These are phyloP conservation scores for Asterophora parasitica DNA, from an alignment of 768 basidiomycete genomes.

Conservation along the genomic window DNA sequence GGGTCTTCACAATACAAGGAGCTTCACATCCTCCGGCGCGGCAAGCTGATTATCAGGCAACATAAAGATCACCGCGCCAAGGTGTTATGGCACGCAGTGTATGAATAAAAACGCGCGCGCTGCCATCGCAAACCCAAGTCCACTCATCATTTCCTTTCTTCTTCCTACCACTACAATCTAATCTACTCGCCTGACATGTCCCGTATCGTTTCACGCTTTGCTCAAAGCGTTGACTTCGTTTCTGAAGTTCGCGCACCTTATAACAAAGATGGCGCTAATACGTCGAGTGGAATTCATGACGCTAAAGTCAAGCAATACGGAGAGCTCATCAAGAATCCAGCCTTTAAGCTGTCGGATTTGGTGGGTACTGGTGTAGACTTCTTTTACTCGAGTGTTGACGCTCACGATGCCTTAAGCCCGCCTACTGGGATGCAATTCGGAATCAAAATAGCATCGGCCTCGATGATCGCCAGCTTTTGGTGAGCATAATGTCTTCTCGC, in stretches of 20 bases:
- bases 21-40: constrained; percentile 13
- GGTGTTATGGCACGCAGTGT: constrained; percentile 1
- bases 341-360: constrained; percentile 23
- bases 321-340: constrained; percentile 25
- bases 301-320: constrained; percentile 24
- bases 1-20: constrained; percentile 6
- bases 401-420: constrained; percentile 31
- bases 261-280: constrained; percentile 29
- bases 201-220: constrained; percentile 3
- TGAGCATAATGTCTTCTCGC: constrained; percentile 22
- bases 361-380: constrained; percentile 19
- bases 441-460: constrained; percentile 35
- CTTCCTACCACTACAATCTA: constrained; percentile 16
- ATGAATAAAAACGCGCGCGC: constrained; percentile 7
- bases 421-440: constrained; percentile 42
- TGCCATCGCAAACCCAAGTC: background rate
- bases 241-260: constrained; percentile 24
- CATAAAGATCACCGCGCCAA: background rate
- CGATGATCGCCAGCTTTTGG: constrained; percentile 61
- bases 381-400: background rate
- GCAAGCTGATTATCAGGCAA: constrained; percentile 6
- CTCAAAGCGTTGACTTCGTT: constrained; percentile 21
- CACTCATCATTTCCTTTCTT: constrained; percentile 6
- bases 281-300: constrained; percentile 18
- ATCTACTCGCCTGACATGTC: constrained; percentile 6